Evolutionary conservation across 371 early-diverging fungal genomes (phyloP).

Genomic region (Mucor velutinosus): DNA sequence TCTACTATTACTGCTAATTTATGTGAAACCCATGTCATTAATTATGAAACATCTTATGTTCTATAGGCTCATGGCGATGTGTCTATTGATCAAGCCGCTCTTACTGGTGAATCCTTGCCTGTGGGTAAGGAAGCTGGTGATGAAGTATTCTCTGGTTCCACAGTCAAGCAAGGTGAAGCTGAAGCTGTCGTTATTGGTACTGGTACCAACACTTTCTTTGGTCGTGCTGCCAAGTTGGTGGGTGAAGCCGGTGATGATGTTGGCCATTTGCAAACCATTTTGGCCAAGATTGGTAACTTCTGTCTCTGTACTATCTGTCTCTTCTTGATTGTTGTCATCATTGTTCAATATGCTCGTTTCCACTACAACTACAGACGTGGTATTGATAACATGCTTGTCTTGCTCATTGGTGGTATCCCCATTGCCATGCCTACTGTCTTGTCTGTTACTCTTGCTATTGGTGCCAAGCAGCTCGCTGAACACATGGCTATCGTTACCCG

Average conservation of each 20-base stretch:
- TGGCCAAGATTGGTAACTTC: conserved; percentile 92
- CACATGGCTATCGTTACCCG: conserved; percentile 91
- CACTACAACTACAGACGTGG: conserved; percentile 67
- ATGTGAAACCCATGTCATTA: conserved; percentile 17
- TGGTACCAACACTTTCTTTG: conserved; percentile 87
- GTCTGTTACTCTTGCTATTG: conserved; percentile 93
- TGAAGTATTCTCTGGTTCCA: conserved; percentile 76
- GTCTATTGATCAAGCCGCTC: conserved; percentile 77
- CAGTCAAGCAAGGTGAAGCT: conserved; percentile 93
- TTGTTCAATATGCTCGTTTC: conserved; percentile 81
- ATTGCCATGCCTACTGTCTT: conserved; percentile 83
- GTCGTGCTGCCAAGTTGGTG: conserved; percentile 85
- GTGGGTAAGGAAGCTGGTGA: conserved; percentile 72
- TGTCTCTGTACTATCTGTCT: conserved; percentile 68
- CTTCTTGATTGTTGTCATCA: conserved; percentile 77
- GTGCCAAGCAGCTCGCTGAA: conserved; percentile 89
- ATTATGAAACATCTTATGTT: conserved; percentile 29
- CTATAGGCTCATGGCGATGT: conserved; percentile 49
- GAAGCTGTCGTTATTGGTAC: conserved; percentile 86
- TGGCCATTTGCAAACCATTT: conserved; percentile 86
- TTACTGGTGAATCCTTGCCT: conserved; percentile 84
- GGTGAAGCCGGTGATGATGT: conserved; percentile 78
- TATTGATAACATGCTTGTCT: conserved; percentile 72
- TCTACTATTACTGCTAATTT: not conserved
- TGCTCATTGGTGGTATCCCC: conserved; percentile 81